Evolutionary conservation across 495 filamentous ascomycete genomes (phyloP).

Genomic region (Cladorrhinum samala): DNA sequence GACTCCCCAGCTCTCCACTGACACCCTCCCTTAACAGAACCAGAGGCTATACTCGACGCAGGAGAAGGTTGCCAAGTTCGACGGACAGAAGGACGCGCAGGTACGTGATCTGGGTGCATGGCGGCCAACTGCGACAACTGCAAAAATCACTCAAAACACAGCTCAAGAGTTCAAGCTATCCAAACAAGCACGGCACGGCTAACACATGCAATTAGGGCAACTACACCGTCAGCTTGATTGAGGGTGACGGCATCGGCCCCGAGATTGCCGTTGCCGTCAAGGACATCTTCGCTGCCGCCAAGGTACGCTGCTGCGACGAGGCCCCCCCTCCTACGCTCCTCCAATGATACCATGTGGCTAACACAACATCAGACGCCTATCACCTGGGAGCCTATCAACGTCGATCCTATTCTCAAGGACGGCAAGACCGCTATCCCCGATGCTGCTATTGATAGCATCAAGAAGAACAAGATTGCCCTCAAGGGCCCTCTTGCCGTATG

Average conservation of each 20-base stretch:
- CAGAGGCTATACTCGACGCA: conserved; percentile 41
- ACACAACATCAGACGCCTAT: conserved; percentile 63
- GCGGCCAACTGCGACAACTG: conserved; percentile 2
- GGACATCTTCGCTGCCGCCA: conserved; percentile 93
- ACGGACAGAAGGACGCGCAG: conserved; percentile 78
- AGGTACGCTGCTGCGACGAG: conserved; percentile 47
- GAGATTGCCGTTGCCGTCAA: conserved; percentile 97
- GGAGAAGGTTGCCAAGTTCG: conserved; percentile 86
- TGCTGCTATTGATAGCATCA: conserved; percentile 83
- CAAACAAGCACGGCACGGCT: conserved; percentile 7
- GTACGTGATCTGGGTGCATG: conserved; percentile 46
- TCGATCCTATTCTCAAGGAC: conserved; percentile 85
- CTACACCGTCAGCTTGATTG: conserved; percentile 92
- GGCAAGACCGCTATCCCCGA: conserved; percentile 87
- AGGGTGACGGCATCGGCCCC: conserved; percentile 97
- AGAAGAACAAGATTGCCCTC: conserved; percentile 88
- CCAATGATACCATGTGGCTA: conserved; percentile 11
- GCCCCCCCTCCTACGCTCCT: conserved; percentile 15
- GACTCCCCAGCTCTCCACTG: conserved; percentile 3
- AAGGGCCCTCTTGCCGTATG: conserved; percentile 95
- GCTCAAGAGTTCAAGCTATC: neutral
- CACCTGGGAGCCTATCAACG: conserved; percentile 95
- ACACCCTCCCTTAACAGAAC: conserved; percentile 31
- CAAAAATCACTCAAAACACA: conserved; percentile 44
- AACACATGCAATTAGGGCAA: conserved; percentile 59